phyloP scores from a whole-genome alignment of 495 filamentous ascomycete genomes.

The Penicillium cinerascens region DNA sequence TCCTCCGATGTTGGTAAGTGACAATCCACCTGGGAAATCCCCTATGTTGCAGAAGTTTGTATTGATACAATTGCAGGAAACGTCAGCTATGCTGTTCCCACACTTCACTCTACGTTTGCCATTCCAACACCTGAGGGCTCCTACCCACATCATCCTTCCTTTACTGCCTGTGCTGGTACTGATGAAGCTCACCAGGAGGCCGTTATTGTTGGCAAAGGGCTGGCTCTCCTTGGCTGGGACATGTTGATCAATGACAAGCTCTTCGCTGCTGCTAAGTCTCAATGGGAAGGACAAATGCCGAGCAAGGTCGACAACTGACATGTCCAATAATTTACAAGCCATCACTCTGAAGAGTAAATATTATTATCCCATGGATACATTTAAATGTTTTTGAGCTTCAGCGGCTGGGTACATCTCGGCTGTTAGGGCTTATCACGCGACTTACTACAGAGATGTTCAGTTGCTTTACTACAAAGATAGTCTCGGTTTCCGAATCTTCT shows the following conservation, averaged over 20 bases:
- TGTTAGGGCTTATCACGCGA: no score
- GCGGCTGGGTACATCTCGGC: no score
- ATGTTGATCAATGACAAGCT: conserved; percentile 32
- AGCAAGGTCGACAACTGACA: not conserved
- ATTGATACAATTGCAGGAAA: conserved; percentile 29
- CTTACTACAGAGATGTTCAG: no score
- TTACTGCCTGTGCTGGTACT: conserved; percentile 46
- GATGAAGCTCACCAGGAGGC: conserved; percentile 44
- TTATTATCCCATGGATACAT: no score
- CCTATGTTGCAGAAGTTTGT: not conserved
- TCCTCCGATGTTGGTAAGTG: conserved; percentile 35
- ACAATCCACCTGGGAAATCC: not conserved
- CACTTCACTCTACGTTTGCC: conserved; percentile 47
- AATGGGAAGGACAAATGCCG: conserved; percentile 9
- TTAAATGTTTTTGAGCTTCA: no score
- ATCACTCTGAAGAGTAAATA: no score
- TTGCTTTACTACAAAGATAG: no score
- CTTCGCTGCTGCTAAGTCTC: conserved; percentile 2
- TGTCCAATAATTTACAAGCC: no score
- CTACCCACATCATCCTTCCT: conserved; percentile 50
- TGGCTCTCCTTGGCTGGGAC: conserved; percentile 49
- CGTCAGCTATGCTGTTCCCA: conserved; percentile 56
- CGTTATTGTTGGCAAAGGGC: conserved; percentile 47
- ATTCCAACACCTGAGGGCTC: conserved; percentile 39
- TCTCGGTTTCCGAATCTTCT: no score